Evolutionary conservation across 148 eudicot species (phyloP), one percentile per base, ranked within the genome.

Genomic region (Oxyria digyna): DNA sequence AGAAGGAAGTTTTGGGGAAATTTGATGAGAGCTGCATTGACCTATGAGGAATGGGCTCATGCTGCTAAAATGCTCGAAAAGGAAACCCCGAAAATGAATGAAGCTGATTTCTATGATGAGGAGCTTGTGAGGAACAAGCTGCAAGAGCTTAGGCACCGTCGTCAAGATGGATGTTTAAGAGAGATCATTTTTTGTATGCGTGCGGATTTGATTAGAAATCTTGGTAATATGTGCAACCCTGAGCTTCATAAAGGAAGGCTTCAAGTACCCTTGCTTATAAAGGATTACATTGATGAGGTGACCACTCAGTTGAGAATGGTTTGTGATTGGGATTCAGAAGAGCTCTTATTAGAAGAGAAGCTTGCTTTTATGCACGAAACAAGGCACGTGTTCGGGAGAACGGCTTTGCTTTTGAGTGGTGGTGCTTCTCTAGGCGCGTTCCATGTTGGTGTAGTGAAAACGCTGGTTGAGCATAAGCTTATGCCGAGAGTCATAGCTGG

Each of bases 291-390:
- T 12, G 86, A 87, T 55, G 99, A 95, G 79, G 99, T 91, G 8
- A 83, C 88, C 0, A 91, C 84, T 4, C 99, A 95, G 32, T 74
- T 95, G 87, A 88, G 78, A 69, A 85, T 91, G 93, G 97, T 95
- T 72, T 95, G 94, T 71, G 91, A 91, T 20, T 91, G 97, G 0
- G 91, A 95, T 70, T 87, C 89, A 1, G 89, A 91, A 68, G 97
- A 95, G 76, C 87, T 95, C 71, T 55, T 77, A 27, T 76, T 95
- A 72, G 97, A 95, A 70, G 99, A 95, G 82, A 95, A 88, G 78
- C 97, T 95, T 55, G 91, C 96, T 9, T 91, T 95, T 75, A 91
- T 95, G 96, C 96, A 91, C 40, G 96, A 95, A 75, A 95, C 96
- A 33, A 82, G 97, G 76, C 97, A 91, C 77, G 93, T 89, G n/a